Conservation (phyloP, 257 asterid genomes). For the Nicotiana tomentosiformis region DNA sequence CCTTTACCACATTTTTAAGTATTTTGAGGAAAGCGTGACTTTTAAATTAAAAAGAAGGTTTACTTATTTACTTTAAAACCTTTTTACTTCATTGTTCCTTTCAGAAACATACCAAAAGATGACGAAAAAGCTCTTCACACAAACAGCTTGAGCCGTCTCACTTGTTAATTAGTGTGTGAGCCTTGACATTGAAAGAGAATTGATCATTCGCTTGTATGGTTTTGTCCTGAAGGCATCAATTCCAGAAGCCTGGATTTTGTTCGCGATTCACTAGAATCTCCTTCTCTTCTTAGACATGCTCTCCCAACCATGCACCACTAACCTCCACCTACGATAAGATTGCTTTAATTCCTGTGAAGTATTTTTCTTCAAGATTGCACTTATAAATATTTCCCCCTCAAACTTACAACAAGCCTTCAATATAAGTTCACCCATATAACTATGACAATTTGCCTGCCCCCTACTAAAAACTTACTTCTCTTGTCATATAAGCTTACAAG, state of each 20-base stretch:
- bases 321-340: neutral
- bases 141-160: neutral
- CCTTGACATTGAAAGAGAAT: neutral
- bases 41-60: neutral
- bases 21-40: neutral
- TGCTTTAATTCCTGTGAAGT: constrained; percentile 3
- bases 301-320: neutral
- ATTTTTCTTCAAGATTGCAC: neutral
- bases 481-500: neutral
- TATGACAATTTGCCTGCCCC: neutral
- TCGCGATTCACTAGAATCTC: neutral
- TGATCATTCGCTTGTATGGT: neutral
- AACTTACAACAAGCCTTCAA: neutral
- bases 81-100: neutral
- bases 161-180: neutral
- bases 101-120: neutral
- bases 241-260: neutral
- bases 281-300: neutral
- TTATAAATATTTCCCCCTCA: neutral
- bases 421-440: neutral
- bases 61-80: neutral
- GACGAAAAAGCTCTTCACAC: neutral
- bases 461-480: neutral
- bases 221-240: neutral
- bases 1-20: neutral